Evolutionary conservation across 306 rosid species (phyloP), one percentile per base, ranked within the genome.

Genomic region (Ormosia emarginata): DNA sequence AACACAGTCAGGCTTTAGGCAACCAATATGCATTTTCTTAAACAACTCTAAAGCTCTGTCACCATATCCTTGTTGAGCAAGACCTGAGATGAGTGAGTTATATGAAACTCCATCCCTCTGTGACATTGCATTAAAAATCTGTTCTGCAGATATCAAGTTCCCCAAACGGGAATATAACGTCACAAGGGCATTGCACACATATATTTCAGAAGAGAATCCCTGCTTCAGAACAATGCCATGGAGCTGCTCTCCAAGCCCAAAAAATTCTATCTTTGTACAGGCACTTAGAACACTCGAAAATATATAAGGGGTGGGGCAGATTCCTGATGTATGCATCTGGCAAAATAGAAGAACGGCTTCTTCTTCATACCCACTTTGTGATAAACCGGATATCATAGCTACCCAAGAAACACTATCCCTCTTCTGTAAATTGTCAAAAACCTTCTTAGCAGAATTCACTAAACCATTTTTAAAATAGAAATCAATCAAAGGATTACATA

Each of bases 141-240:
- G 82, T 65, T 88, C 97, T 1, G 98, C 90, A 47, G 89, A 86
- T 83, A 50, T 61, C 56, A 92, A 81, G 73, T 89, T 88, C 67
- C 97, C 87, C 36, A 79, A 74, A 59, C 94, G 89, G 30, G 93
- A 86, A 85, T 94, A 94, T 53, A 92, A 80, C 7, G 94, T 87
- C 29, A 94, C 90, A 18, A 94, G 94, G 37, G 97, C 94, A 86
- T 94, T 94, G 92, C 97, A 90, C 30, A 94, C 94, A 68, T 91
- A 92, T 41, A 86, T 94, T 83, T 92, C 95, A 3, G 79, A 81
- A 59, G 91, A 84, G 84, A 92, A 92, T 3, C 98, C 97, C 75
- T 86, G 90, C 88, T 91, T 94, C 67, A 85, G 67, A 84, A 87
- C 80, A 77, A 94, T 94, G 63, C 92, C 79, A 61, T 94, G 98